Base-by-base conservation (phyloP, 2,329 filamentous ascomycete species). In the Clarireedia homoeocarpa region DNA sequence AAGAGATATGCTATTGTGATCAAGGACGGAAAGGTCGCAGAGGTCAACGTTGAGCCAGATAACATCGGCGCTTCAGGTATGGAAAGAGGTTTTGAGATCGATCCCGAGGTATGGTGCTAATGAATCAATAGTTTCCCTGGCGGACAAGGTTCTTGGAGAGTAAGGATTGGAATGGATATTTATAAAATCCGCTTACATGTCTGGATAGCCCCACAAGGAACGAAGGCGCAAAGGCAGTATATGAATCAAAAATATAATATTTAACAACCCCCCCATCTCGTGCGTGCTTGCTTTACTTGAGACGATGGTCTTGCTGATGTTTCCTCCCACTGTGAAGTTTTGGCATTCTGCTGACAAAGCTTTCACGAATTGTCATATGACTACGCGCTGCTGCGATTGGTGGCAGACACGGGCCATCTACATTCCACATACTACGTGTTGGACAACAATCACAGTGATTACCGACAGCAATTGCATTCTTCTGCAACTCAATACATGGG, bases 1-100 rank as follows among this genome's bases (percentile, higher is more conserved):
- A 95, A 96, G 82, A 83, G 92, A 55, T 96, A 95, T 68, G 89
- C 89, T 23, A 77, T 96, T 54, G 80, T 91, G 47, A 76, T 95
- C 54, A 84, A 95, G 74, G 76, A 94, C 65, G 91, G 92, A 64
- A 89, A 89, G 74, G 88, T 96, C 65, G 86, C 86, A 73, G 82
- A 85, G 66, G 81, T 86, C n/a, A 82, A 89, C 66, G 81, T 96
- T 50, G 92, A 96, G 79, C 86, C 90, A 14, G 91, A 96, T 72
- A 91, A 89, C 74, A 91, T 88, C 48, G 89, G 90, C 36, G 79
- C 90, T 48, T 78, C 85, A 61, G 53, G 53, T 55, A 55, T 45
- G 53, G 36, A 23, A 39, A 12, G 3, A n/a, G 38, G 14, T 17
- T 39, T 9, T 26, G n/a, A 15, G 4, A 6, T 5, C 26, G 3